Evolutionary conservation across 306 rosid genomes (phyloP).

Genomic region (Vicia faba): DNA sequence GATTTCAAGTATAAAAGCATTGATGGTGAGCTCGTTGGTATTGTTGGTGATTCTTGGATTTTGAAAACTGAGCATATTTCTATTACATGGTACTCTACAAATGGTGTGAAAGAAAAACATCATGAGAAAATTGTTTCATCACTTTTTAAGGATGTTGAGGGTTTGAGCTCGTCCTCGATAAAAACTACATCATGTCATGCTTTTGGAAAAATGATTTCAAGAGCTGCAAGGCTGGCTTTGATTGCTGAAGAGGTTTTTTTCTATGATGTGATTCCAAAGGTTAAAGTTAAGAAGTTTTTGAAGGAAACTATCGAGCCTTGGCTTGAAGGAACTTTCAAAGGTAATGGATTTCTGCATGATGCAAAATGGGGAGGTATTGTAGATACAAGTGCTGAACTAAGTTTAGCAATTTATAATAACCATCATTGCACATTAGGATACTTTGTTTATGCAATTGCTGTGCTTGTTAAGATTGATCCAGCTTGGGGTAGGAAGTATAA

Average conservation of each 20-base stretch:
- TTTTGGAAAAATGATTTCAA: constrained; percentile 62
- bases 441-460: neutral
- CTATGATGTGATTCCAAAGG: constrained; percentile 51
- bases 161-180: constrained; percentile 34
- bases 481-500: neutral
- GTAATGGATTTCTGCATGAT: constrained; percentile 67
- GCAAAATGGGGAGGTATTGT: constrained; percentile 75
- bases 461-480: constrained; percentile 4
- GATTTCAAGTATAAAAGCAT: constrained; percentile 67
- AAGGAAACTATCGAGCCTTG: constrained; percentile 73
- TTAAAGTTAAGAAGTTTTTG: constrained; percentile 51
- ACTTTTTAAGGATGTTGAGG: constrained; percentile 55
- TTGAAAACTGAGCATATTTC: constrained; percentile 52
- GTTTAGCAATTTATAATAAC: constrained; percentile 9
- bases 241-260: constrained; percentile 69
- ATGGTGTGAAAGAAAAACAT: constrained; percentile 55
- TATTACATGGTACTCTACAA: constrained; percentile 67
- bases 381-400: neutral
- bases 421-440: neutral
- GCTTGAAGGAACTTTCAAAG: constrained; percentile 62
- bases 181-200: constrained; percentile 44
- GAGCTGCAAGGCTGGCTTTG: constrained; percentile 83
- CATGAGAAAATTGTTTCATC: constrained; percentile 52
- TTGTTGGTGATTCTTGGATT: constrained; percentile 69
- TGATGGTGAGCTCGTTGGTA: constrained; percentile 80